Evolutionary conservation across 306 rosid species (phyloP).

Genomic region (Arachis stenosperma): DNA sequence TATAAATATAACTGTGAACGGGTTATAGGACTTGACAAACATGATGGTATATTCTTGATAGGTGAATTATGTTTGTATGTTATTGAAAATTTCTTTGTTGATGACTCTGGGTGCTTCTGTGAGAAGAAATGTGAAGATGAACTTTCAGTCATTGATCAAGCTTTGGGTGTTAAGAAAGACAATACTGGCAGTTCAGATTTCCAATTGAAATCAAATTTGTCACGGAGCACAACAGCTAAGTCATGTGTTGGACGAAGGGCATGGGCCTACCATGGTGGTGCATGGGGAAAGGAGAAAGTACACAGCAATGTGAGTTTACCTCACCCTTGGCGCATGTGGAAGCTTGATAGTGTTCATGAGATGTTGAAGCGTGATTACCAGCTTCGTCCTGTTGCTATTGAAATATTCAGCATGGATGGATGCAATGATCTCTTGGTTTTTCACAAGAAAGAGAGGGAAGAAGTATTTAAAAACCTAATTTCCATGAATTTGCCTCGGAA

Average conservation of each 20-base stretch:
- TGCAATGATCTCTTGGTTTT: conserved; percentile 97
- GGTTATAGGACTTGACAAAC: conserved; percentile 96
- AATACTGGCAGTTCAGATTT: conserved; percentile 64
- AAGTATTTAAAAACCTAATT: conserved; percentile 84
- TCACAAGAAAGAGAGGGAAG: conserved; percentile 98
- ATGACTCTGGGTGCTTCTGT: conserved; percentile 83
- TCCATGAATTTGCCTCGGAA: conserved; percentile 98
- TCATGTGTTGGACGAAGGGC: conserved; percentile 92
- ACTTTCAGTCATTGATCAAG: conserved; percentile 95
- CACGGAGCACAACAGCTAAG: conserved; percentile 67
- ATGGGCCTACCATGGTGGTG: conserved; percentile 99
- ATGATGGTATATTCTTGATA: conserved; percentile 95
- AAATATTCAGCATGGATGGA: conserved; percentile 99
- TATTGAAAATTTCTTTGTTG: conserved; percentile 88
- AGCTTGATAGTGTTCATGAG: conserved; percentile 96
- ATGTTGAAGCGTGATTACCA: conserved; percentile 99
- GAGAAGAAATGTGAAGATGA: conserved; percentile 90
- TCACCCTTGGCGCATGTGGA: conserved; percentile 99
- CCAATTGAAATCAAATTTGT: conserved; percentile 78
- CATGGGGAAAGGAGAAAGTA: conserved; percentile 98
- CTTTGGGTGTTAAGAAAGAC: conserved; percentile 96
- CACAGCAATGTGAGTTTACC: conserved; percentile 78
- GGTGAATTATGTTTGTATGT: conserved; percentile 92
- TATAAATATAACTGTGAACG: conserved; percentile 93
- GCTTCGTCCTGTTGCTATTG: conserved; percentile 98